Evolutionary conservation across 495 filamentous ascomycete genomes (phyloP), one percentile per base, ranked within the genome.

Genomic region (Talaromyces adpressus): DNA sequence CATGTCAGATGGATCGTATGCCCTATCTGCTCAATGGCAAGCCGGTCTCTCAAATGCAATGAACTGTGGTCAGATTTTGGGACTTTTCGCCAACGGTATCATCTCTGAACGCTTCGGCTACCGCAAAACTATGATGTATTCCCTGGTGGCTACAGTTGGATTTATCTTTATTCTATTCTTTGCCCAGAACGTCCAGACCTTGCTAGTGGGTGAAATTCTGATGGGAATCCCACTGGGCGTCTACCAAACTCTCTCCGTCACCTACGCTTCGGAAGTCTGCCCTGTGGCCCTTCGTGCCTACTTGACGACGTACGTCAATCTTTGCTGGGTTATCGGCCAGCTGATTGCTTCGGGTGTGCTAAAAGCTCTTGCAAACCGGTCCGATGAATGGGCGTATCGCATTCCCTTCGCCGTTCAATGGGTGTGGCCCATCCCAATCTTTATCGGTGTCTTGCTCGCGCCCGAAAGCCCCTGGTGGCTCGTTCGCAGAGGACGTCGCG

Each of bases 21-120:
- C 89, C 63, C 75, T 90, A 4, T 70, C 85, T 4, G 84, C 84
- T 9, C 69, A 78, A 9, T 91, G 88, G 88, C 87, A 90, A 66
- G 77, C 85, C 6, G 87, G 85, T 20, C 74, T 90, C 14, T 85
- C 82, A 30, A 88, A 87, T 61, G 87, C 73, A 6, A 73, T 70
- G 6, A 68, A 73, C 16, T 66, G 63, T n/a, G 72, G 70, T 3
- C 65, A 65, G 20, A 70, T 72, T n/a, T 49, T 71, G 22, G 72
- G 70, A 0, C 68, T 70, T 0, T 63, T 83, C 27, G 63, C 76
- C 1, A 81, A 81, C 62, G 81, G 80, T 4, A 81, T 73, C 56
- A 61, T 81, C 12, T 72, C 78, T 30, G 73, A 77, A 20, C 73
- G 67, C 11, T 78, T 68, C 41, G 82, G 82, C 0, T 76, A 79